Evolutionary conservation across 129 eudicot species (phyloP), one percentile per base, ranked within the genome.

Genomic region (Lactuca saligna): DNA sequence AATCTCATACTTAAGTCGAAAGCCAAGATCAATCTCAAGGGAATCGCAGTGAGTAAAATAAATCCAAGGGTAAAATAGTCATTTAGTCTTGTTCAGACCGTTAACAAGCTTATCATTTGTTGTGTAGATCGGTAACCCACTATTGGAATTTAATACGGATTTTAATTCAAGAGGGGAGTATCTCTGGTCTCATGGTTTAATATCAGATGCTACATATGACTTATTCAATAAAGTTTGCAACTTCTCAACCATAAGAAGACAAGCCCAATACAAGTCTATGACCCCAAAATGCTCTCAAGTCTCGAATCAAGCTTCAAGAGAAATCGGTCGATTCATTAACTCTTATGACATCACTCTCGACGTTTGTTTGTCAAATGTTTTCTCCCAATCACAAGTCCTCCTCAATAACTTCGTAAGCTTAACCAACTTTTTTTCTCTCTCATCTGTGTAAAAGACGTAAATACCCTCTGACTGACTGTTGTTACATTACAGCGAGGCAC

Each of bases 141-240:
- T 91, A 10, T 76, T 91, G 72, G 97, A 91, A 53, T 88, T 91
- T 84, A 68, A 78, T 73, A 80, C 86, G 5, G 96, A 91, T 78
- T 91, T 86, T 72, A 88, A 91, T 68, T 78, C 93, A 33, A 80
- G 93, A 50, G 83, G 83, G 4, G 96, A 88, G 70, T 91, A 71
- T 54, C 69, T 88, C 2, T 88, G 97, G 97, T 88, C 97, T 63
- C 97, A 91, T 65, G 97, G 97, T 17, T 73, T 91, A 14, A 86
- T 91, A 80, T 91, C 97, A 7, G 97, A 91, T 73, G 75, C 75
- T 56, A 82, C 96, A 17, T 83, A 73, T 51, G 81, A 76, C 15
- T 50, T 78, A 9, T 79, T 83, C 54, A 88, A 79, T n/a, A 73
- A 33, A 13, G 83, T 69, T 2, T 91, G 97, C 71, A 91, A 91